Evolutionary conservation across 345 rosid species (phyloP).

Genomic region (Aquilaria sinensis): DNA sequence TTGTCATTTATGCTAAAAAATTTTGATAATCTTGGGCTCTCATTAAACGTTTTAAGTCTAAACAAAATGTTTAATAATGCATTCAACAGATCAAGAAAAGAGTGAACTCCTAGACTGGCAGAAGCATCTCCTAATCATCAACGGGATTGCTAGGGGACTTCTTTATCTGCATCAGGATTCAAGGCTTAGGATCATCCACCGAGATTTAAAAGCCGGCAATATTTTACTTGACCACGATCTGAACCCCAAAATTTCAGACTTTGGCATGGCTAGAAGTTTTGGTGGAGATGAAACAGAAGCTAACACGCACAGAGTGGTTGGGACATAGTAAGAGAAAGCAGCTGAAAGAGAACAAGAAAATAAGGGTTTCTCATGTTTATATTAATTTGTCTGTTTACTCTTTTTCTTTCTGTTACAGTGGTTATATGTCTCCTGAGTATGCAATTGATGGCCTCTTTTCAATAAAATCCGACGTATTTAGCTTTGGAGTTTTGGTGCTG

Average conservation of each 20-base stretch:
- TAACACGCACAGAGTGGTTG: constrained; percentile 39
- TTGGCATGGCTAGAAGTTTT: constrained; percentile 31
- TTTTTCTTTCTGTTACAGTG: constrained; percentile 18
- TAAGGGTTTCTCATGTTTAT: no score
- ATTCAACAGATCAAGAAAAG: constrained; percentile 7
- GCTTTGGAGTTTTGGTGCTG: constrained; percentile 41
- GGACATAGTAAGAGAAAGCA: constrained; percentile 39
- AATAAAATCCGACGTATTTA: constrained; percentile 37
- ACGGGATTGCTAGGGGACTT: constrained; percentile 27
- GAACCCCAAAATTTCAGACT: constrained; percentile 43
- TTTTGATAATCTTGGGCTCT: no score
- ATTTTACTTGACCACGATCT: constrained; percentile 28
- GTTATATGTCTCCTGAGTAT: constrained; percentile 55
- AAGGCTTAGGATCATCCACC: constrained; percentile 27
- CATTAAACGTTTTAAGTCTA: no score
- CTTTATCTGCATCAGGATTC: constrained; percentile 38
- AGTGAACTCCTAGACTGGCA: constrained; percentile 21
- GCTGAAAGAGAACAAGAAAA: not conserved
- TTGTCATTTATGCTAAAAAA: not conserved
- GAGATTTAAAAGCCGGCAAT: constrained; percentile 39
- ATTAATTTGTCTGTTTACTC: not conserved
- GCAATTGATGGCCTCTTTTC: constrained; percentile 43
- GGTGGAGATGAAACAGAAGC: constrained; percentile 27
- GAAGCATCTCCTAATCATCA: constrained; percentile 23
- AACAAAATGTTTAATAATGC: no score